Conservation (phyloP, 768 basidiomycete genomes). For the Gloeophyllum trabeum region DNA sequence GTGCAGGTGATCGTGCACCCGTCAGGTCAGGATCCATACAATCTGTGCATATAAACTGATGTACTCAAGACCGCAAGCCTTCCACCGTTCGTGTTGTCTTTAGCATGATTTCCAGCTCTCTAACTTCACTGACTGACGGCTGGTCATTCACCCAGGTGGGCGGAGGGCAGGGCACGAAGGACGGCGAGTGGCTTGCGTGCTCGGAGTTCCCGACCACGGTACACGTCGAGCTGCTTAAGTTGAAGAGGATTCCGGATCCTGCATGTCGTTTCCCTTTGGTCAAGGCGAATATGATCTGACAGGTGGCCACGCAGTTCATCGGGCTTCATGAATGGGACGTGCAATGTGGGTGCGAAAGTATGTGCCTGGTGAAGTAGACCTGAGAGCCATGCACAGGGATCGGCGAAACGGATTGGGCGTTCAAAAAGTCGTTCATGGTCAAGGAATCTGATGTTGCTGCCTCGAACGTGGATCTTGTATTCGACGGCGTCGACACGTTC, state of each 20-base stretch:
- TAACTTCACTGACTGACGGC: constrained; percentile 23
- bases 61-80: too few relatives aligned
- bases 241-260: constrained; percentile 72
- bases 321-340: constrained; percentile 84
- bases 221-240: constrained; percentile 74
- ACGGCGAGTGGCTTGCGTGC: constrained; percentile 56
- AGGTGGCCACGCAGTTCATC: constrained; percentile 37
- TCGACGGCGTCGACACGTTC: constrained; percentile 90
- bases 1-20: too few relatives aligned
- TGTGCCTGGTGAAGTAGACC: too few relatives aligned
- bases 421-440: constrained; percentile 54
- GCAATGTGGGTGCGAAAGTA: constrained; percentile 51
- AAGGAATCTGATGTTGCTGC: constrained; percentile 32
- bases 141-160: constrained; percentile 66
- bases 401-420: constrained; percentile 79
- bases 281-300: neutral
- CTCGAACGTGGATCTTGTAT: constrained; percentile 60
- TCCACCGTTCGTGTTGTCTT: too few relatives aligned
- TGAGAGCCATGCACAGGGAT: constrained; percentile 46
- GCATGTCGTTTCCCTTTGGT: constrained; percentile 26
- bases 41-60: too few relatives aligned
- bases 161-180: constrained; percentile 44
- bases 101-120: constrained; percentile 12
- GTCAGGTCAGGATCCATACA: too few relatives aligned
- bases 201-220: constrained; percentile 74